Conservation (phyloP, 768 basidiomycete species). For the Tylopilus sp. region DNA sequence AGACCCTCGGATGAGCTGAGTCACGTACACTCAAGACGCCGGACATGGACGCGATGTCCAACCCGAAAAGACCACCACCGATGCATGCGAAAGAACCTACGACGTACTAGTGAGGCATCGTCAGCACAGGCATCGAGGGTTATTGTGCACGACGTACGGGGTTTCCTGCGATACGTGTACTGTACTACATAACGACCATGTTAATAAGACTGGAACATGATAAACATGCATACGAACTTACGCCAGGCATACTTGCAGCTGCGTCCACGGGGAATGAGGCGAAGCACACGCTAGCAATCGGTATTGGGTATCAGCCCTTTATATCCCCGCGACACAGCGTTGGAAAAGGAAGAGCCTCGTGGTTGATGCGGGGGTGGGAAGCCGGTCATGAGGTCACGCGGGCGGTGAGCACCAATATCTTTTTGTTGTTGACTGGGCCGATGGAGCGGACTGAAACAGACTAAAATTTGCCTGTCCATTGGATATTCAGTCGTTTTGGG, state of each 20-base stretch:
- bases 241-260: slow-evolving; percentile 23
- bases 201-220: not conserved
- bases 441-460: too few species aligned
- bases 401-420: not conserved
- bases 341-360: slow-evolving; percentile 5
- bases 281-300: not conserved
- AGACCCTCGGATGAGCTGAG: not conserved
- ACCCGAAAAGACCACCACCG: slow-evolving; percentile 73
- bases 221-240: slow-evolving; percentile 8
- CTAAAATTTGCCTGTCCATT: not conserved
- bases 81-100: slow-evolving; percentile 82
- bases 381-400: not conserved
- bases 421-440: not conserved
- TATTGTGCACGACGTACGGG: slow-evolving; percentile 37
- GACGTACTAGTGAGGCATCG: slow-evolving; percentile 51
- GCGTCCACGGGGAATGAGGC: not conserved
- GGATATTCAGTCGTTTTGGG: not conserved
- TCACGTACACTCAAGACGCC: slow-evolving; percentile 56
- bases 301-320: slow-evolving; percentile 7
- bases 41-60: slow-evolving; percentile 84
- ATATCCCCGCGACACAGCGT: slow-evolving; percentile 4
- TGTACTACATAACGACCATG: slow-evolving; percentile 40
- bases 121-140: slow-evolving; percentile 2
- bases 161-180: slow-evolving; percentile 51
- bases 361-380: not conserved